Percentiles rank a stretch among this genome's conserved stretches.
These are phyloP conservation scores for Taxillus chinensis DNA, from an alignment of 164 flowering plant genomes.

Conservation along the genomic window DNA sequence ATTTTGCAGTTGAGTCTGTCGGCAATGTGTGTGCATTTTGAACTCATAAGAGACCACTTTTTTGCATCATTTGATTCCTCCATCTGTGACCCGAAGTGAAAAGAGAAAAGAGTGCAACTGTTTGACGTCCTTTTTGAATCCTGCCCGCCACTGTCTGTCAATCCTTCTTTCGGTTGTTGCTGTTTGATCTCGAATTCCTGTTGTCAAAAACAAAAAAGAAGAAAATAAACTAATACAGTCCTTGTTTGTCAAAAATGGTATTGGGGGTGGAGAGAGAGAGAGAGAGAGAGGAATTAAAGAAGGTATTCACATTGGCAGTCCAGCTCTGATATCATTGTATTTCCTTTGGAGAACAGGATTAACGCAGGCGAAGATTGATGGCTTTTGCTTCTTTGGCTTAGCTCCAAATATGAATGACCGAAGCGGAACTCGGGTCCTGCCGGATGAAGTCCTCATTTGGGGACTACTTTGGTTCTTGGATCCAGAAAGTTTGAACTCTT, in stretches of 20 bases:
- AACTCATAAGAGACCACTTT: no score
- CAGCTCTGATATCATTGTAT: conserved; percentile 19
- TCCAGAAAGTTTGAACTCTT: conserved; percentile 32
- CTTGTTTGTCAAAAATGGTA: not conserved
- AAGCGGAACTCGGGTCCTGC: conserved; percentile 41
- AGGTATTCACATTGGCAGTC: conserved; percentile 8
- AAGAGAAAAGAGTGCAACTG: not conserved
- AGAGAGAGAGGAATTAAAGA: not conserved
- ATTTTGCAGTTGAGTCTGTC: not conserved
- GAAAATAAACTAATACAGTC: no score
- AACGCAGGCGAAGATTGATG: conserved; percentile 43
- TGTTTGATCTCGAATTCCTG: not conserved
- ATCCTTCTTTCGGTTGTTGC: not conserved
- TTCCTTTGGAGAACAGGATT: conserved; percentile 48
- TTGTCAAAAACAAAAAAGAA: not conserved
- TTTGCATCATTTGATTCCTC: not conserved
- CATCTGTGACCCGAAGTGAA: not conserved
- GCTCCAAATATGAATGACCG: conserved; percentile 62
- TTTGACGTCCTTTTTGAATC: not conserved
- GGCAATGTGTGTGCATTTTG: no score
- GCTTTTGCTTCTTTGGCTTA: conserved; percentile 46
- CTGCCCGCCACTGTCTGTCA: not conserved
- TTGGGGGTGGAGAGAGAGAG: not conserved
- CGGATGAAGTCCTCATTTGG: conserved; percentile 16
- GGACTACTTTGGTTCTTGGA: conserved; percentile 15